A percentile compares a stretch with the other conserved stretches of the same genome.
phyloP scores from a whole-genome alignment of 441 rosid genomes.

The Cnidoscolus chayamansa region DNA sequence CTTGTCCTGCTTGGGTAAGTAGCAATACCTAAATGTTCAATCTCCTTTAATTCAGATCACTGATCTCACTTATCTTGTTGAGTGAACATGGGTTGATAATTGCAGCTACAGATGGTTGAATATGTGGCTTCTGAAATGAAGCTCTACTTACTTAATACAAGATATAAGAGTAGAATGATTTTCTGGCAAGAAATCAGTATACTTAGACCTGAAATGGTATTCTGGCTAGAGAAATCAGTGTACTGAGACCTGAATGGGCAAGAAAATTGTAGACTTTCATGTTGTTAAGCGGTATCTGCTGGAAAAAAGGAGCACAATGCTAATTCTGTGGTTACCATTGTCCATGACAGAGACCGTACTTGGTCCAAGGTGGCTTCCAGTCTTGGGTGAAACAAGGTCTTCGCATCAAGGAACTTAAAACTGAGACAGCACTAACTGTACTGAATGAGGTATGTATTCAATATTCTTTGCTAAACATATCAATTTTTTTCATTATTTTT shows the following conservation, averaged over 20 bases:
- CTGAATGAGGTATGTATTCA: conserved; percentile 70
- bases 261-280: neutral
- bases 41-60: neutral
- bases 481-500: neutral
- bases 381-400: conserved; percentile 81
- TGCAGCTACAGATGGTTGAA: neutral
- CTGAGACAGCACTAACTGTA: conserved; percentile 70
- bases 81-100: neutral
- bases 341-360: conserved; percentile 61
- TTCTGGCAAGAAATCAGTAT: neutral
- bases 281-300: conserved; percentile 1
- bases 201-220: neutral
- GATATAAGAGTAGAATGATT: neutral
- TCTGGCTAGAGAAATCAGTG: neutral
- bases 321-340: conserved; percentile 23
- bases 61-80: neutral
- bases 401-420: conserved; percentile 73
- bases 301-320: neutral
- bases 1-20: conserved; percentile 1
- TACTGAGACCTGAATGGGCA: neutral
- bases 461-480: neutral
- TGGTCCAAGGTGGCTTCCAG: conserved; percentile 83
- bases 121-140: neutral
- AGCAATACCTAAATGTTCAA: neutral
- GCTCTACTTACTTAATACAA: neutral